Conservation (phyloP, 441 rosid genomes). For the Pelargonium citronellum region DNA sequence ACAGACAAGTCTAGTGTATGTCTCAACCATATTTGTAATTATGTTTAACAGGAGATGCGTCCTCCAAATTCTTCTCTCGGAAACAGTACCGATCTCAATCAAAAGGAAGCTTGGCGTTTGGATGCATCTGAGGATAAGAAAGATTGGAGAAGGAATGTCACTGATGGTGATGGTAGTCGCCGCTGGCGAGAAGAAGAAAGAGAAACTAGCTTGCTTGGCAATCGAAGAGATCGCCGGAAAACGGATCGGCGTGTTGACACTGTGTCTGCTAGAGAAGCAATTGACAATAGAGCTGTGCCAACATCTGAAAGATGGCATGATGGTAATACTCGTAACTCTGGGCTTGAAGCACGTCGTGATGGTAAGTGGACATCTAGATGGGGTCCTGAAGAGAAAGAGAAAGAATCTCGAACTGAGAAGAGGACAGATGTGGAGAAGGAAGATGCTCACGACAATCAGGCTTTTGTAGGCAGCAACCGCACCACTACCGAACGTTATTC, state of each 20-base stretch:
- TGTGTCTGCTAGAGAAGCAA: constrained; percentile 41
- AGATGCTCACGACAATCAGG: constrained; percentile 50
- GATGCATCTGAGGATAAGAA: constrained; percentile 80
- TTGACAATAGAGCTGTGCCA: constrained; percentile 47
- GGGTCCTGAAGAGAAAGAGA: constrained; percentile 98
- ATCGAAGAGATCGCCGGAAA: constrained; percentile 69
- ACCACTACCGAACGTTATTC: constrained; percentile 56
- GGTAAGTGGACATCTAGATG: constrained; percentile 97
- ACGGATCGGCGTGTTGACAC: constrained; percentile 61
- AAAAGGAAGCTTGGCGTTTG: constrained; percentile 77
- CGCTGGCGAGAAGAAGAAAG: constrained; percentile 99
- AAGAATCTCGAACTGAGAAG: constrained; percentile 62
- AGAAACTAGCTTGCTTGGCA: constrained; percentile 78
- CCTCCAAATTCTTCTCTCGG: constrained; percentile 55
- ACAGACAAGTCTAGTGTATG: background rate
- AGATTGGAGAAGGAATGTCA: constrained; percentile 62
- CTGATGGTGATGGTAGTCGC: constrained; percentile 54
- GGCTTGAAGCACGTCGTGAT: constrained; percentile 62
- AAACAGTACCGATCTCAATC: constrained; percentile 46
- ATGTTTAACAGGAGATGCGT: constrained; percentile 50
- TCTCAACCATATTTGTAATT: constrained; percentile 2
- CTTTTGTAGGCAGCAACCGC: constrained; percentile 38
- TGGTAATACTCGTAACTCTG: constrained; percentile 36
- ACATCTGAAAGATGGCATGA: constrained; percentile 73
- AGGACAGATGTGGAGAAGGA: constrained; percentile 60